Base-by-base conservation (phyloP, 116 monocot species). In the Papilionanthe hybrid region DNA sequence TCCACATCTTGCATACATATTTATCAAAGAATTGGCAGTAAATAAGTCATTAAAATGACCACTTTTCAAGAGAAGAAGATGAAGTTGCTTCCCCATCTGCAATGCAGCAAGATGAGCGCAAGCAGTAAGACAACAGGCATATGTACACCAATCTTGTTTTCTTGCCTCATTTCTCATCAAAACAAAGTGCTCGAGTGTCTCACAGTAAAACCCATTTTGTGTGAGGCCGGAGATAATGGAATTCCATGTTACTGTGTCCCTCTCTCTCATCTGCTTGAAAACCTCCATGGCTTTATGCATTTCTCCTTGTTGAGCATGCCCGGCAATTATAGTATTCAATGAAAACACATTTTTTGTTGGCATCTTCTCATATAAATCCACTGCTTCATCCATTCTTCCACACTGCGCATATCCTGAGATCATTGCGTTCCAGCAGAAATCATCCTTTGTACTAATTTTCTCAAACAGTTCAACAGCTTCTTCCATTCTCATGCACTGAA, bases 391-490 rank as follows among this genome's bases (percentile, higher is more conserved):
- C 88, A 90, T 88, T 78, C 72, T 86, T 56, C 90, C 85, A 77
- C 81, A 78, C 29, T 78, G 84, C 23, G 75, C 81, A 78, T 88
- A 92, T 10, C 92, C 92, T 55, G 84, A 80, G 9, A 92, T 86
- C 90, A 92, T 92, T 2, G 88, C 81, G 23, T 90, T 92, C 92
- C 92, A 92, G 78, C 90, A 89, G 5, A 88, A 80, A 47, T 76
- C 25, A 75, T 90, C 90, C 45, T 57, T 81, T 28, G 63, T 18
- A 9, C 10, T 69, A 7, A 88, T 90, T 49, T 76, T 25, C 1
- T 83, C 78, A 50, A 92, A 92, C 11, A 92, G 49, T 20, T 53
- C 27, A n/a, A 55, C 75, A 28, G 87, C 92, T 71, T 89, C 85
- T 42, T 83, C 86, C 83, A 89, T 86, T 41, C 56, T 80, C 83